A percentile compares a stretch with the other conserved stretches of the same genome.
These are phyloP conservation scores for Abelmoschus esculentus DNA, from an alignment of 345 rosid genomes.

Conservation along the genomic window DNA sequence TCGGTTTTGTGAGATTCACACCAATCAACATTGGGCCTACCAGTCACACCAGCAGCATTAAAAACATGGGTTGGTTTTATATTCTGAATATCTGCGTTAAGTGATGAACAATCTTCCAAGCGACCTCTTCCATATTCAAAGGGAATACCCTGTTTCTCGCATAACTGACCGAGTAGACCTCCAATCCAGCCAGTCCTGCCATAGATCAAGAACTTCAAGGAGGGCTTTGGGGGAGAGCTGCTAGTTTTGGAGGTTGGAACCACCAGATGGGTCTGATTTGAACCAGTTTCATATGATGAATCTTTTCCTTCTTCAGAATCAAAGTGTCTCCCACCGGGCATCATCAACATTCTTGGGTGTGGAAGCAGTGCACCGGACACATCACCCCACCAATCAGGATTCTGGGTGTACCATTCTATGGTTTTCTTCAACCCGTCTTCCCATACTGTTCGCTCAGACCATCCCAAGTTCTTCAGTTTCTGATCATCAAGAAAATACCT, in stretches of 20 bases:
- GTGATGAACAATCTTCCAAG: constrained; percentile 62
- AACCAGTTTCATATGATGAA: constrained; percentile 20
- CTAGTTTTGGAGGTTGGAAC: constrained; percentile 44
- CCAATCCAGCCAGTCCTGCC: constrained; percentile 93
- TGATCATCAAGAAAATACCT: constrained; percentile 86
- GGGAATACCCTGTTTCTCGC: constrained; percentile 67
- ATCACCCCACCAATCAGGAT: constrained; percentile 30
- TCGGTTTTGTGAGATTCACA: constrained; percentile 85
- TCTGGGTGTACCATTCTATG: constrained; percentile 61
- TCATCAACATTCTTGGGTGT: constrained; percentile 84
- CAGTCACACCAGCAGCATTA: constrained; percentile 87
- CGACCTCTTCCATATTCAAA: constrained; percentile 80
- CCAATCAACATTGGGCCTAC: constrained; percentile 94
- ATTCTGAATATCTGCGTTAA: constrained; percentile 55
- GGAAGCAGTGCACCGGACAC: constrained; percentile 83
- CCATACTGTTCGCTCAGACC: constrained; percentile 77
- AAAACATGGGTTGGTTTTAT: constrained; percentile 80
- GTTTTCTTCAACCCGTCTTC: constrained; percentile 78
- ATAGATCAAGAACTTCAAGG: constrained; percentile 68
- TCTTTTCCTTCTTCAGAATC: constrained; percentile 53
- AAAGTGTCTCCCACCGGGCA: constrained; percentile 73
- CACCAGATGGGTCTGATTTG: constrained; percentile 51
- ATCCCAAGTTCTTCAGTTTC: constrained; percentile 71
- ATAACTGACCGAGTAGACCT: constrained; percentile 65
- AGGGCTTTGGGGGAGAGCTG: constrained; percentile 36